phyloP scores from a whole-genome alignment of 2,329 filamentous ascomycete species.

The Hyphodiscus sp. region DNA sequence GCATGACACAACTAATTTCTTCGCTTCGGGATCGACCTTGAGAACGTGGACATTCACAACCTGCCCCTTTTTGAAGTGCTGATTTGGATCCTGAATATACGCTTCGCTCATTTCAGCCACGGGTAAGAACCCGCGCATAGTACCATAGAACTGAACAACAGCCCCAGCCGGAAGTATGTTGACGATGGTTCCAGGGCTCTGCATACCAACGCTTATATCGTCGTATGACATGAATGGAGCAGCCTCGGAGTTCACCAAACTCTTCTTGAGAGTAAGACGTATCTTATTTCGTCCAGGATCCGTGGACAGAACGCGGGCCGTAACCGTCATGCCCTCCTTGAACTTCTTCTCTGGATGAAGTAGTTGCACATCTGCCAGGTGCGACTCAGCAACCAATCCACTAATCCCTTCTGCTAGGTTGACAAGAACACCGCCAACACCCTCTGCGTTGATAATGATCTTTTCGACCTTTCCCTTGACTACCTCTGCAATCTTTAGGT shows the following conservation, averaged over 20 bases:
- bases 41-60: slow-evolving; percentile 88
- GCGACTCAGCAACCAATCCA: slow-evolving; percentile 81
- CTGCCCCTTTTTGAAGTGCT: slow-evolving; percentile 87
- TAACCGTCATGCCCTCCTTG: slow-evolving; percentile 76
- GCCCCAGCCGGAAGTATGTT: slow-evolving; percentile 75
- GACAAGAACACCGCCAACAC: slow-evolving; percentile 74
- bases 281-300: slow-evolving; percentile 71
- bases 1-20: slow-evolving; percentile 81
- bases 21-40: slow-evolving; percentile 64
- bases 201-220: slow-evolving; percentile 66
- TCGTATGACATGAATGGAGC: slow-evolving; percentile 72
- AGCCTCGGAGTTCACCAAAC: slow-evolving; percentile 81
- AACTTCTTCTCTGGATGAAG: slow-evolving; percentile 97
- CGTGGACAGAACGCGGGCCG: slow-evolving; percentile 76
- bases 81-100: slow-evolving; percentile 79
- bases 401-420: slow-evolving; percentile 80
- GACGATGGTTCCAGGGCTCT: slow-evolving; percentile 80
- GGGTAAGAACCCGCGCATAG: slow-evolving; percentile 78
- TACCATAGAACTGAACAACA: slow-evolving; percentile 86
- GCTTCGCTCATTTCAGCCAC: slow-evolving; percentile 98
- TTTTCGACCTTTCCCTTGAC: slow-evolving; percentile 82
- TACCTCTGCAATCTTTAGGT: slow-evolving; percentile 73
- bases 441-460: slow-evolving; percentile 69
- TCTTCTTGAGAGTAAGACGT: slow-evolving; percentile 89
- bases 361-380: slow-evolving; percentile 80